Base-by-base conservation (phyloP, 1,284 basidiomycete genomes). In the Boletus smithii region DNA sequence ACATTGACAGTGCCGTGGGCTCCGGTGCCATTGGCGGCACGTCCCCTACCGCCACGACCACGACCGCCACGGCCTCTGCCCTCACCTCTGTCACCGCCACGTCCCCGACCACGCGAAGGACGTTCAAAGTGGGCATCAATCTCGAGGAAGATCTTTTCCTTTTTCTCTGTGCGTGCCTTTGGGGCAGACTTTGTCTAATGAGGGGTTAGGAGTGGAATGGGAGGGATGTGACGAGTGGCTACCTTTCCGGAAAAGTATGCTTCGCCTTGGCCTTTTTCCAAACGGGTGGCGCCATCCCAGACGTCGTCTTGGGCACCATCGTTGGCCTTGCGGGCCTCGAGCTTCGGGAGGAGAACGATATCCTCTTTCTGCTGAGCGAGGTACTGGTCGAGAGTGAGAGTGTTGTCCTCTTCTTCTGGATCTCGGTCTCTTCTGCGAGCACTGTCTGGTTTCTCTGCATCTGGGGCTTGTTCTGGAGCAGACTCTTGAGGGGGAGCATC, bases 401-500 rank as follows among this genome's bases (percentile, higher is more conserved):
- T 95, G 71, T 93, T 91, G 74, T 97, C 94, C 69, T 94, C 91
- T 68, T 95, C 91, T 69, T 97, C 93, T 7, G 20, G 48, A 59
- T 79, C 85, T 57, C 71, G 70, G 55, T 80, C 79, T 57, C 69
- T 73, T 60, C 76, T 74, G 51, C 67, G 69, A 49, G 69, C 51
- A 31, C 51, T 50, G 39, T 69, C 71, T 46, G 70, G 52, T 59
- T 74, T 73, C 51, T 69, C 73, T 23, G 65, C 66, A 26, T 69
- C 72, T 33, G 68, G 49, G 65, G 57, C 18, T 69, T 68, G 39
- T 63, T 66, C 49, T 66, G 67, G 44, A 22, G 62, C 64, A 26
- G 60, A 63, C 3, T 60, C 63, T 17, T 59, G 57, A 27, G 70
- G 49, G 8, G 72, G 59, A 20, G 67, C 61, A 32, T 59, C 69